These are phyloP conservation scores for Auricularia sp. DNA, from an alignment of 768 basidiomycete genomes.

Conservation along the genomic window DNA sequence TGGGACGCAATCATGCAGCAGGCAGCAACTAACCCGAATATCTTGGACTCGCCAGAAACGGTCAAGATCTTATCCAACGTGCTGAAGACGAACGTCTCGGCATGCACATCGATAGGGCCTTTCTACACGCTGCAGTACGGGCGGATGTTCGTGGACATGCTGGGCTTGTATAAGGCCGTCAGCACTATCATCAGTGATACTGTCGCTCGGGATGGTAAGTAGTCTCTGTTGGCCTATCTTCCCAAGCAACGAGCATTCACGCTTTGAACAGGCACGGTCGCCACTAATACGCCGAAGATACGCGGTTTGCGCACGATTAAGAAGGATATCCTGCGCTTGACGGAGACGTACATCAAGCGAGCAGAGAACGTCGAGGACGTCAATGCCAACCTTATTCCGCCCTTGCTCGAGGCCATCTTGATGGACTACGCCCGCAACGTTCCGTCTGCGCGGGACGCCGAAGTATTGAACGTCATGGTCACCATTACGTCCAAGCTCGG, in stretches of 20 bases:
- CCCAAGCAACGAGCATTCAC: neutral
- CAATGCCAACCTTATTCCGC: slow-evolving; percentile 87
- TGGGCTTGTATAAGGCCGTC: slow-evolving; percentile 94
- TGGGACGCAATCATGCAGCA: slow-evolving; percentile 98
- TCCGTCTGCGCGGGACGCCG: slow-evolving; percentile 86
- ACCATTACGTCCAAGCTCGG: slow-evolving; percentile 84
- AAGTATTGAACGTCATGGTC: slow-evolving; percentile 95
- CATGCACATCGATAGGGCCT: slow-evolving; percentile 92
- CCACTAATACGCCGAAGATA: slow-evolving; percentile 95
- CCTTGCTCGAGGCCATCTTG: slow-evolving; percentile 91
- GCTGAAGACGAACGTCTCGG: slow-evolving; percentile 96
- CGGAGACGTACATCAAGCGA: slow-evolving; percentile 96
- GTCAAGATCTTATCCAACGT: slow-evolving; percentile 96
- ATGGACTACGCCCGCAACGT: slow-evolving; percentile 95
- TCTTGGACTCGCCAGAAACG: slow-evolving; percentile 82
- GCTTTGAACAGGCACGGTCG: slow-evolving; percentile 56
- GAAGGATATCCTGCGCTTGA: slow-evolving; percentile 93
- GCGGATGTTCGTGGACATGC: slow-evolving; percentile 94
- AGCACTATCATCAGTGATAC: slow-evolving; percentile 93
- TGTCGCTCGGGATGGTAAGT: slow-evolving; percentile 70
- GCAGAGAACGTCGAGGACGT: slow-evolving; percentile 94
- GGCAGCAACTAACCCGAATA: slow-evolving; percentile 86
- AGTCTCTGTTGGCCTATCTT: neutral
- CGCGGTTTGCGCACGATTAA: slow-evolving; percentile 92
- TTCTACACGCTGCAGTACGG: slow-evolving; percentile 98